Evolutionary conservation across 208 protist genomes (phyloP), one percentile per base, ranked within the genome.

Genomic region (Trypanosoma boissoni): DNA sequence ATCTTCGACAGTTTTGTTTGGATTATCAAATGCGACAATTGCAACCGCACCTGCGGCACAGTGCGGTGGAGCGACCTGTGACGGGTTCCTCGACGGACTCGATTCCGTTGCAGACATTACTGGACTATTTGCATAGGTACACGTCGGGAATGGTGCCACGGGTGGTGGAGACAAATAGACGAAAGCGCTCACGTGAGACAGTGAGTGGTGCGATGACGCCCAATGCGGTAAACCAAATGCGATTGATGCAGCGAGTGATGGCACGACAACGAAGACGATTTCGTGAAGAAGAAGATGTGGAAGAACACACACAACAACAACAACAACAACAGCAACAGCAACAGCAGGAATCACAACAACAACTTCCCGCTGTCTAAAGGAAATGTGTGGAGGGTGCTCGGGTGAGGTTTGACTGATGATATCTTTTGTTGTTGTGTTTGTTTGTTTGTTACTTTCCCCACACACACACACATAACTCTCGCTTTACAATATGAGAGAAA

Each of bases 111-210:
- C 36, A 67, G 4, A 45, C 43, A 8, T 41, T 94, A 14, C 46
- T 90, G 21, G 26, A 73, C 43, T 91, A 89, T 48, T 60, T 94
- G 28, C 81, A 90, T 57, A 61, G 78, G 52, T 91, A 91, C 76
- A 94, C 82, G 45, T 76, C 84, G 37, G 88, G 88, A 24, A 64
- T 94, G 23, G 64, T 91, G 28, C 80, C 77, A 12, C 54, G 59
- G 20, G 64, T 51, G 16, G 7, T 67, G 20, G 72, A 84, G 45
- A 83, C 58, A 31, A 60, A n/a, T 34, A 43, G 45, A 20, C 81
- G 88, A 24, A 94, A 94, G 67, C 80, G 87, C 18, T 41, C 67
- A 14, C 81, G 83, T 2, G 64, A 60, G 16, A 56, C 50, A n/a
- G 52, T 39, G 29, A 26, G 28, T 21, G 21, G 18, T 21, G 42